Percentiles rank a stretch among this genome's conserved stretches.
Evolutionary conservation across 2,329 filamentous ascomycete genomes (phyloP).

Genomic region (Diaporthe caulivora): DNA sequence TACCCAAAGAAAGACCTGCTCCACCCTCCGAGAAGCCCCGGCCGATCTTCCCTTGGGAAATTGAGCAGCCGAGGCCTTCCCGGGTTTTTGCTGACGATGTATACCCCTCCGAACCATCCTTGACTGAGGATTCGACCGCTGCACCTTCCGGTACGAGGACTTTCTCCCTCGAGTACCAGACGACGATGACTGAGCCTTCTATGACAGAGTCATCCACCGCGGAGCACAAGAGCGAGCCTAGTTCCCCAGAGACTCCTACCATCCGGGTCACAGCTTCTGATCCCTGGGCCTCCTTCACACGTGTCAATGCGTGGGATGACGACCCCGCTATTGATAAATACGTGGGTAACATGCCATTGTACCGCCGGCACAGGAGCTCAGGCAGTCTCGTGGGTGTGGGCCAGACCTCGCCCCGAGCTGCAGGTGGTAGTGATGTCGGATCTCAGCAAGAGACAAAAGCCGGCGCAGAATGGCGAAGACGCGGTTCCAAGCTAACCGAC

Average conservation of each 20-base stretch:
- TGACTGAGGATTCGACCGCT: conserved; percentile 46
- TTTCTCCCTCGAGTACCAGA: conserved; percentile 36
- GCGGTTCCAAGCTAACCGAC: conserved; percentile 80
- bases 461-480: conserved; percentile 45
- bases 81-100: conserved; percentile 75
- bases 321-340: conserved; percentile 90
- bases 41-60: conserved; percentile 94
- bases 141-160: conserved; percentile 45
- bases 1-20: conserved; percentile 75
- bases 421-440: conserved; percentile 36
- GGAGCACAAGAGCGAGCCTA: conserved; percentile 56
- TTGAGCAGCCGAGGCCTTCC: conserved; percentile 69
- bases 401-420: conserved; percentile 44
- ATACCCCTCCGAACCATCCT: conserved; percentile 41
- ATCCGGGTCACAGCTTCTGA: conserved; percentile 62
- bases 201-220: conserved; percentile 52
- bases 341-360: conserved; percentile 80
- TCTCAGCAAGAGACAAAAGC: conserved; percentile 35
- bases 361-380: conserved; percentile 55
- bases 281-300: conserved; percentile 80
- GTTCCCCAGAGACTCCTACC: conserved; percentile 63
- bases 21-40: conserved; percentile 66
- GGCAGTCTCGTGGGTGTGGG: conserved; percentile 47
- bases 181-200: conserved; percentile 49
- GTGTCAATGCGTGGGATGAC: conserved; percentile 92